A percentile compares a stretch with the other conserved stretches of the same genome.
phyloP scores from a whole-genome alignment of 345 rosid species.

The Acer saccharum region DNA sequence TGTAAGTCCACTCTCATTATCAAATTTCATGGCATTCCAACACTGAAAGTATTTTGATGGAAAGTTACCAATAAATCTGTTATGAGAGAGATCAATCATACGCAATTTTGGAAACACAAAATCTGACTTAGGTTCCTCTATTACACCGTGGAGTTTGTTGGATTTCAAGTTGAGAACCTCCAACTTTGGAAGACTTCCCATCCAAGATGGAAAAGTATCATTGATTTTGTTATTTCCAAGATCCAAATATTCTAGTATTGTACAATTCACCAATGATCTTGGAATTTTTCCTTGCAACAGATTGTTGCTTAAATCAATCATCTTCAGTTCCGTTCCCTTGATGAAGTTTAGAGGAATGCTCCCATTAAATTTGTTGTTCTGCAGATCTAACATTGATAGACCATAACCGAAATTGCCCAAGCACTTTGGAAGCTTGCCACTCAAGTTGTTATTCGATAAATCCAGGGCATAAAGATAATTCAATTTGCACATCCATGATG shows the following conservation, averaged over 20 bases:
- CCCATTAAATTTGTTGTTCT: conserved; percentile 23
- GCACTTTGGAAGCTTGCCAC: conserved; percentile 33
- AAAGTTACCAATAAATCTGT: background rate
- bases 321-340: background rate
- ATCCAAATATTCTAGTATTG: conserved; percentile 5
- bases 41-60: conserved; percentile 8
- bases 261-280: conserved; percentile 12
- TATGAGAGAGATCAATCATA: background rate
- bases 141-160: conserved; percentile 8
- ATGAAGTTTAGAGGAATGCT: conserved; percentile 14
- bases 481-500: conserved; percentile 22
- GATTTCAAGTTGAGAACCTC: conserved; percentile 4
- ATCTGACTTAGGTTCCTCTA: background rate
- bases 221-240: conserved; percentile 17
- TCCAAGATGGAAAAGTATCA: conserved; percentile 30
- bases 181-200: conserved; percentile 19
- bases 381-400: background rate
- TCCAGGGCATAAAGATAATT: background rate
- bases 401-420: conserved; percentile 13
- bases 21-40: conserved; percentile 31
- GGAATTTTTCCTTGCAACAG: conserved; percentile 19
- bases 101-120: background rate
- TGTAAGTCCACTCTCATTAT: background rate
- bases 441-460: conserved; percentile 25
- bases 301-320: conserved; percentile 22